phyloP scores from a whole-genome alignment of 306 rosid species.

The Pyrus bretschneideri region DNA sequence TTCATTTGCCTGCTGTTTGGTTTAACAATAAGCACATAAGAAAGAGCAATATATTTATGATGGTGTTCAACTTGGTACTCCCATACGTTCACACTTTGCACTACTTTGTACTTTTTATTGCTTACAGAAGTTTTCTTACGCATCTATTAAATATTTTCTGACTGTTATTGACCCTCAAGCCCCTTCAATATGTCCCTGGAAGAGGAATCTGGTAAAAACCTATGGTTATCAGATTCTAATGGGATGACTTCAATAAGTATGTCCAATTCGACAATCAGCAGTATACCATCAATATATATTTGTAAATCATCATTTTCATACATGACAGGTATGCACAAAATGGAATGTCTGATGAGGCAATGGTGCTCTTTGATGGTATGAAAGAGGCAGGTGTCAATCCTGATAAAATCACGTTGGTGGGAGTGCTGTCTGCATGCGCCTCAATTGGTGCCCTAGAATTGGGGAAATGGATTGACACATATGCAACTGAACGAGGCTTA shows the following conservation, averaged over 20 bases:
- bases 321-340: slow-evolving; percentile 64
- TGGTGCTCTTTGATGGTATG: slow-evolving; percentile 58
- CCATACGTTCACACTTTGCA: neutral
- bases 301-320: too few species aligned
- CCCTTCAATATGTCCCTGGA: neutral
- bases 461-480: slow-evolving; percentile 61
- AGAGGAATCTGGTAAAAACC: neutral
- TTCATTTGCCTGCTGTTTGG: neutral
- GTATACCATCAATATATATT: neutral
- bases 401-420: slow-evolving; percentile 68
- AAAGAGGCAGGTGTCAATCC: slow-evolving; percentile 40
- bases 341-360: slow-evolving; percentile 83
- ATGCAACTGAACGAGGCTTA: slow-evolving; percentile 58
- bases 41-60: neutral
- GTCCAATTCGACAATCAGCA: neutral
- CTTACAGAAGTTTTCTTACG: neutral
- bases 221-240: neutral
- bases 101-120: neutral
- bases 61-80: neutral
- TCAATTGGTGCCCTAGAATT: slow-evolving; percentile 68
- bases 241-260: neutral
- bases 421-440: slow-evolving; percentile 71
- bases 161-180: neutral
- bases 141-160: neutral
- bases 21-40: neutral